Evolutionary conservation across 1,139 yeast genomes (phyloP).

Genomic region (Saccharomyces hybrid): DNA sequence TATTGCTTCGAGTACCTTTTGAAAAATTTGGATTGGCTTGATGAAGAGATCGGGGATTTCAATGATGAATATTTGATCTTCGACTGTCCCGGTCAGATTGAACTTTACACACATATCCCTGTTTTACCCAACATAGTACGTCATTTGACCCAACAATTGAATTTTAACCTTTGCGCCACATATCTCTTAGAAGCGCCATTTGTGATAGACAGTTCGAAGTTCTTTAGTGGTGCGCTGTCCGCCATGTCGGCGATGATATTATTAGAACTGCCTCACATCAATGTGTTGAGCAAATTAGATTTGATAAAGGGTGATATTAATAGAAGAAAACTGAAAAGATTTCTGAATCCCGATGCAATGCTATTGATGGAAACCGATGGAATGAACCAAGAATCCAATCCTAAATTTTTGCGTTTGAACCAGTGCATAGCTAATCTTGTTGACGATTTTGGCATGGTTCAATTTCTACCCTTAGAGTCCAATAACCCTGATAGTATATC

Average conservation of each 20-base stretch:
- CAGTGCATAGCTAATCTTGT: slow-evolving; percentile 79
- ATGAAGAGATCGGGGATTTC: slow-evolving; percentile 87
- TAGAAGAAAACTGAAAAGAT: slow-evolving; percentile 70
- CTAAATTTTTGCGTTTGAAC: slow-evolving; percentile 67
- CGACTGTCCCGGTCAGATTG: slow-evolving; percentile 98
- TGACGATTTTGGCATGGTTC: slow-evolving; percentile 98
- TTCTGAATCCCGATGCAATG: slow-evolving; percentile 86
- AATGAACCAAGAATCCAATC: slow-evolving; percentile 50
- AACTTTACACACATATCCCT: slow-evolving; percentile 89
- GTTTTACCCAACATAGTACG: slow-evolving; percentile 81
- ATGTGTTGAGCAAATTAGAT: slow-evolving; percentile 79
- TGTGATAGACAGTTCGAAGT: slow-evolving; percentile 80
- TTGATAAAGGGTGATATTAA: slow-evolving; percentile 70
- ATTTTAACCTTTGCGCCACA: slow-evolving; percentile 85
- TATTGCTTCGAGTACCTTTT: slow-evolving; percentile 88
- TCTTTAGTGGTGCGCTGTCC: slow-evolving; percentile 88
- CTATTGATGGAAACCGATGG: slow-evolving; percentile 44
- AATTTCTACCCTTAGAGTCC: slow-evolving; percentile 84
- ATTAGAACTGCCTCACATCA: slow-evolving; percentile 89
- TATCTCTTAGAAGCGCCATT: slow-evolving; percentile 92
- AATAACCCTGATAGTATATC: slow-evolving; percentile 72
- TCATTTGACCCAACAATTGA: slow-evolving; percentile 70
- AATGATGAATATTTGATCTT: slow-evolving; percentile 90
- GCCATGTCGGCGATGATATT: slow-evolving; percentile 99
- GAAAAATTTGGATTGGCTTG: slow-evolving; percentile 91